These are phyloP conservation scores for Cladorrhinum sp. DNA, from an alignment of 2,329 filamentous ascomycete species.

Conservation along the genomic window DNA sequence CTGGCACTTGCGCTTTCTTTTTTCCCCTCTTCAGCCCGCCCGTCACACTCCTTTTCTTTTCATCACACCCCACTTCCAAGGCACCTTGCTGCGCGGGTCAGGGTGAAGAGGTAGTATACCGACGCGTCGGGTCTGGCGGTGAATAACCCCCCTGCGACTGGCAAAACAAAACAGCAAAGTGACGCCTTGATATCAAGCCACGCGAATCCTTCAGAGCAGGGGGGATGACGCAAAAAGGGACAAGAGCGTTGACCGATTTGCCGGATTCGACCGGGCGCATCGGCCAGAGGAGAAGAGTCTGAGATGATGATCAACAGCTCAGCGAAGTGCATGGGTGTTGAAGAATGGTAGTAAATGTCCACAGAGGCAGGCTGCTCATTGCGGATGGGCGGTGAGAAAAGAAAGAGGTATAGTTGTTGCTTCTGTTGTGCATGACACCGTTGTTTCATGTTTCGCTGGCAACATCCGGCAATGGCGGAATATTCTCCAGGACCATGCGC, in stretches of 20 bases:
- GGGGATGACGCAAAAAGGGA: background rate
- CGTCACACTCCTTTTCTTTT: background rate
- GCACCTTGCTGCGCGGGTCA: no score
- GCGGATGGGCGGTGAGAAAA: background rate
- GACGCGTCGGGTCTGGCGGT: background rate
- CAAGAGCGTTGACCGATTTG: background rate
- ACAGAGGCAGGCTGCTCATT: no score
- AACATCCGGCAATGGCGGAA: no score
- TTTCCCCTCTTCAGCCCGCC: no score
- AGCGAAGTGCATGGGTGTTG: no score
- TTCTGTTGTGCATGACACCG: background rate
- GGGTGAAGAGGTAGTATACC: background rate
- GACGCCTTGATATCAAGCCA: background rate
- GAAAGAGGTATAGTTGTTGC: background rate
- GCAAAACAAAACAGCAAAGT: background rate
- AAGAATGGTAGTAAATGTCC: no score
- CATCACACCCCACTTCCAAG: background rate
- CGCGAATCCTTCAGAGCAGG: background rate
- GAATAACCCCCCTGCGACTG: no score
- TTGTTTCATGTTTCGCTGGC: background rate
- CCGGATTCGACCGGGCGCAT: background rate
- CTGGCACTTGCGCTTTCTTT: background rate
- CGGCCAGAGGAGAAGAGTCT: background rate
- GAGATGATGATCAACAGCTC: background rate
- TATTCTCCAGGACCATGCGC: no score